Evolutionary conservation across 768 basidiomycete genomes (phyloP).

Genomic region (Rhizopogon roseolus): DNA sequence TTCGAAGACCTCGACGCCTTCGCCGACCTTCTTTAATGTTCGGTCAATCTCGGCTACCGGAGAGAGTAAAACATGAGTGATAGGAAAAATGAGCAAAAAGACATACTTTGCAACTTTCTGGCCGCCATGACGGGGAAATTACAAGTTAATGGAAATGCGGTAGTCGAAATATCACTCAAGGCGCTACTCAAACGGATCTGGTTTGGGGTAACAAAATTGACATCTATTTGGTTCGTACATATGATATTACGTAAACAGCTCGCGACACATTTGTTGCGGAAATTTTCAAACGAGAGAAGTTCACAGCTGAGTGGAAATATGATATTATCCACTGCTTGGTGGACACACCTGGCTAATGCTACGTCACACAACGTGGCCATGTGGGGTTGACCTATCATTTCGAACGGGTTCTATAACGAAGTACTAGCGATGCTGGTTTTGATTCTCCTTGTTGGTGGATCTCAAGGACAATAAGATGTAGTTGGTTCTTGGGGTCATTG

Average conservation of each 20-base stretch:
- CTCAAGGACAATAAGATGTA: slow-evolving; percentile 5
- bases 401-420: too few relatives aligned
- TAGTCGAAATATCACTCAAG: slow-evolving; percentile 2
- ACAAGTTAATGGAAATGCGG: slow-evolving; percentile 3
- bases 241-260: slow-evolving; percentile 19
- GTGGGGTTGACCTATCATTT: too few relatives aligned
- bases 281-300: too few relatives aligned
- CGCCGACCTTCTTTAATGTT: slow-evolving; percentile 93
- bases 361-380: too few relatives aligned
- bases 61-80: not conserved
- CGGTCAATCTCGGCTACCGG: slow-evolving; percentile 93
- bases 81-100: not conserved
- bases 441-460: not conserved
- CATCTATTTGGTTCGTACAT: slow-evolving; percentile 1
- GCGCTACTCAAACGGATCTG: not conserved
- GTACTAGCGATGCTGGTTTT: too few relatives aligned
- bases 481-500: slow-evolving; percentile 2
- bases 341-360: too few relatives aligned
- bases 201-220: slow-evolving; percentile 5
- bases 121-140: slow-evolving; percentile 66
- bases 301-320: too few relatives aligned
- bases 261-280: not conserved
- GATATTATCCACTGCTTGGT: too few relatives aligned
- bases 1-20: slow-evolving; percentile 94
- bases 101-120: slow-evolving; percentile 82